Percentiles rank a stretch among this genome's conserved stretches.
Evolutionary conservation across 805 yeast genomes (phyloP).

Genomic region (Tetrapisispora pingtungensis): DNA sequence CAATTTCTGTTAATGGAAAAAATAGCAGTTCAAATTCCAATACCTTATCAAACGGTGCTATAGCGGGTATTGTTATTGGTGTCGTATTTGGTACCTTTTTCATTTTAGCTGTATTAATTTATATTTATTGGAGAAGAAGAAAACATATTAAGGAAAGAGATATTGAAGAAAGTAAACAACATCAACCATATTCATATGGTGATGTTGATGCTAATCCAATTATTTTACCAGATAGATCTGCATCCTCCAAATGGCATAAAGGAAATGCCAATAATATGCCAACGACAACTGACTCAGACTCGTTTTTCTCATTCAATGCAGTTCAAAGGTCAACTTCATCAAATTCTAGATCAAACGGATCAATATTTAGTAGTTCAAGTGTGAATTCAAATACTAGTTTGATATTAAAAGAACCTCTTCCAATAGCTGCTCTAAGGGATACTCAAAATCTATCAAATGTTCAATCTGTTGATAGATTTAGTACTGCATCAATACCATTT

Average conservation of each 20-base stretch:
- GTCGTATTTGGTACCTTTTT: slow-evolving; percentile 35
- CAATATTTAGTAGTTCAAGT: background rate
- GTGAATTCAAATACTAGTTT: background rate
- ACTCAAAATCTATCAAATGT: slow-evolving; percentile 19
- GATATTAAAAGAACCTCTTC: background rate
- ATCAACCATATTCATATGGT: slow-evolving; percentile 30
- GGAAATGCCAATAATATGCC: slow-evolving; percentile 7
- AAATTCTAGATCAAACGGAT: background rate
- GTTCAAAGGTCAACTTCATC: background rate
- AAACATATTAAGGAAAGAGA: slow-evolving; percentile 30
- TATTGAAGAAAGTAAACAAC: slow-evolving; percentile 33
- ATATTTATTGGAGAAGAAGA: slow-evolving; percentile 36
- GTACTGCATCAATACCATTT: slow-evolving; percentile 48
- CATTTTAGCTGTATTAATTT: slow-evolving; percentile 31
- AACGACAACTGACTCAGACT: slow-evolving; percentile 2
- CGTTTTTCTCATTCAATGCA: background rate
- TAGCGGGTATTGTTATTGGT: slow-evolving; percentile 55
- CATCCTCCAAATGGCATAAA: slow-evolving; percentile 8
- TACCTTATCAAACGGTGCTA: slow-evolving; percentile 37
- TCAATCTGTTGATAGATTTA: slow-evolving; percentile 39
- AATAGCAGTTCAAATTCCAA: slow-evolving; percentile 1
- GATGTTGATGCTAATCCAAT: slow-evolving; percentile 22
- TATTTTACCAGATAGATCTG: slow-evolving; percentile 14
- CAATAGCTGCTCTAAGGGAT: slow-evolving; percentile 11
- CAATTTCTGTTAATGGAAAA: slow-evolving; percentile 1